Evolutionary conservation across 2,329 filamentous ascomycete genomes (phyloP).

Genomic region (Aspergillus hiratsukae): DNA sequence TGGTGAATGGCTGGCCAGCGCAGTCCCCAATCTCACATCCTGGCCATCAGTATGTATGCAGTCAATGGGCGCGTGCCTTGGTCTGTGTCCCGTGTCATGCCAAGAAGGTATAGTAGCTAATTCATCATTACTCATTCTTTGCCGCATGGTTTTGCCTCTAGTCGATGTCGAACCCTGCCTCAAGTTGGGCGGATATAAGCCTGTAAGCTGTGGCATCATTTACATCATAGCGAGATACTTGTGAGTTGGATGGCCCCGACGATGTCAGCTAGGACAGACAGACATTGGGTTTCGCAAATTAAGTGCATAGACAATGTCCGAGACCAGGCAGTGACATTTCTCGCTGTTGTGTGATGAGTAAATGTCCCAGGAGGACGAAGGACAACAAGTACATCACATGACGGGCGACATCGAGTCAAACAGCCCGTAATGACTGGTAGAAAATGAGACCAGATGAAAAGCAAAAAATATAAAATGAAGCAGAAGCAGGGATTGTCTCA

Average conservation of each 20-base stretch:
- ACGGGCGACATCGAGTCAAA: not conserved
- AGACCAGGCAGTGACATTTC: not conserved
- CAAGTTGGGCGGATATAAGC: not conserved
- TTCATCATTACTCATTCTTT: constrained; percentile 7
- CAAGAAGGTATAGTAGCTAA: constrained; percentile 9
- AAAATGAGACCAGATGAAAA: not conserved
- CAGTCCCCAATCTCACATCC: constrained; percentile 4
- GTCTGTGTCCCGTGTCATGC: constrained; percentile 12
- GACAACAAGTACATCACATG: not conserved
- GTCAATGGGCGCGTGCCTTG: constrained; percentile 17
- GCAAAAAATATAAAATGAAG: not conserved
- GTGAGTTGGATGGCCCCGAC: not conserved
- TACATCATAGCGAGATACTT: not conserved
- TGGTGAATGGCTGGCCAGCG: constrained; percentile 17
- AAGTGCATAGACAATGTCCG: not conserved
- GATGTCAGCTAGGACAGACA: not conserved
- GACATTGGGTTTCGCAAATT: not conserved
- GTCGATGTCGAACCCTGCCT: not conserved
- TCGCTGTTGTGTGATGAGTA: not conserved
- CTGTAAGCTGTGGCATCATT: not conserved
- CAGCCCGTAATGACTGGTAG: not conserved
- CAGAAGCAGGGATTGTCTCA: not conserved
- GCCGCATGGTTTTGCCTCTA: not conserved
- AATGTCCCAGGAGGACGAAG: not conserved
- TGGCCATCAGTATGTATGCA: constrained; percentile 13